Base-by-base conservation (phyloP, 2,329 filamentous ascomycete species). In the Didymella pinodella region DNA sequence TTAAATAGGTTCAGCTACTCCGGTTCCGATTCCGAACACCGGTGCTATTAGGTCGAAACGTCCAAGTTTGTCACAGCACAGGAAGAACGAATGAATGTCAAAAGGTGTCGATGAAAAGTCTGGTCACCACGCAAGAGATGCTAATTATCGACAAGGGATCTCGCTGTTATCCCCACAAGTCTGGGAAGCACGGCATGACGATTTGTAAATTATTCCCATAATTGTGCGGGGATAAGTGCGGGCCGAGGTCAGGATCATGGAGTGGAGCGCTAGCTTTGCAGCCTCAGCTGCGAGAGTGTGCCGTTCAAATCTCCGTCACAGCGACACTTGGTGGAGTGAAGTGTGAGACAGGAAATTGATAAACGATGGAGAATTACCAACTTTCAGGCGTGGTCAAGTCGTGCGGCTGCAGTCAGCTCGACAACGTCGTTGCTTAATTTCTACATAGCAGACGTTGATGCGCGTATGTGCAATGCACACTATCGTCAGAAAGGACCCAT, bases 161-260 rank as follows among this genome's bases (percentile, higher is more conserved):
- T 25, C 14, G 36, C 29, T 20, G 31, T 8, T 11, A 29, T 43
- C 54, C 14, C 22, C 29, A 40, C 38, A 29, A 29, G 32, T 25
- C 22, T 48, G 29, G 31, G 18, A 41, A 7, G 41, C 32, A 46
- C 18, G 16, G 60, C 52, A 66, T 68, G 61, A 55, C 61, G 67
- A 67, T 71, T 74, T 59, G 61, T 67, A 66, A 72, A 66, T 60
- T 53, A 59, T 48, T 63, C 25, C 56, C 60, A 22, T 22, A 22
- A 58, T 54, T 34, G 50, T 66, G 66, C 68, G 69, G 71, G 68
- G 68, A 71, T 61, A 51, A 28, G 10, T 32, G 54, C 36, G 46
- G 66, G 57, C 70, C 71, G 70, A 74, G 70, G 70, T 72, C 66
- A 65, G 54, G 49, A 61, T 54, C 38, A 36, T 46, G 41, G 26